Evolutionary conservation across 257 asterid species (phyloP), one percentile per base, ranked within the genome.

Genomic region (Apocynum venetum): DNA sequence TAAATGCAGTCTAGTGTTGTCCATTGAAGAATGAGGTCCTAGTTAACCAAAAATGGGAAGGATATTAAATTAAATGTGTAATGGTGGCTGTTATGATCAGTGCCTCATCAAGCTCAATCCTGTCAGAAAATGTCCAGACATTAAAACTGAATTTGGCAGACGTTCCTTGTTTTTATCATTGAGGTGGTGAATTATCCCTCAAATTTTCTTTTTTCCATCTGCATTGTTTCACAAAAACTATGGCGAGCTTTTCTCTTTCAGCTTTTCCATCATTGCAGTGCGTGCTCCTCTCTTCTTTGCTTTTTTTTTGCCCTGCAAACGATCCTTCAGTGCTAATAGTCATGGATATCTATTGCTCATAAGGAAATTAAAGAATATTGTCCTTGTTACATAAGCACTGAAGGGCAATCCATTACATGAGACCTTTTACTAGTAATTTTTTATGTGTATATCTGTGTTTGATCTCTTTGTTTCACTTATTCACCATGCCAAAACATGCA

Each of bases 401-500:
- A 25, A 25, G 31, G 31, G 31, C 31, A 25, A 25, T 66, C 55
- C 60, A 0, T 52, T n/a, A 75, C 38, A 6, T 35, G 64, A 35
- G 1, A 2, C 14, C 15, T 4, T 48, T 8, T 6, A 57, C 15
- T 1, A 52, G 56, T 52, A 48, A 4, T 6, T 38, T 8, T 64
- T 25, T 25, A 25, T 25, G 31, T 25, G 3, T 47, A 19, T 71
- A 49, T 75, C 31, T 79, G 25, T 73, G 74, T 47, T 19, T 8
- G 31, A 5, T 44, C 56, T 11, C 70, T 74, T 41, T 78, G 40
- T 71, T 78, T 73, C 46, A 52, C 61, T 35, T 73, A 59, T 46
- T 70, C 13, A 35, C n/a, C 35, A 35, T 49, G 76, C 57, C 48
- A 38, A 64, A 51, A 74, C 64, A 35, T 80, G 77, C 89, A 94